phyloP scores from a whole-genome alignment of 2,329 filamentous ascomycete species.

The Sordariomycetes sp. region DNA sequence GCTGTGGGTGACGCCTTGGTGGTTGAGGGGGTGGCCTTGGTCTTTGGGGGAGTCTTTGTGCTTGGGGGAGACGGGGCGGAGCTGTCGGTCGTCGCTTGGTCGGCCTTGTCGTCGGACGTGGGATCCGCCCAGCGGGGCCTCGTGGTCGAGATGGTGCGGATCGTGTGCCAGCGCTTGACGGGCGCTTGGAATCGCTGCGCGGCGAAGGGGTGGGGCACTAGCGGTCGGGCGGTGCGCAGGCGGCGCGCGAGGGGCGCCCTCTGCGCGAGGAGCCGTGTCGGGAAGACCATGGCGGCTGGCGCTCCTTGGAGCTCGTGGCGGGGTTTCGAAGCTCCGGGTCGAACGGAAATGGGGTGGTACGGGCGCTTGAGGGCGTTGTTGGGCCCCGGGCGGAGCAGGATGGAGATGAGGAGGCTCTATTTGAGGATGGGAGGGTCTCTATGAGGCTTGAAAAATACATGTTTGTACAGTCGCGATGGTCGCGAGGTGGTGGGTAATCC shows the following conservation, averaged over 20 bases:
- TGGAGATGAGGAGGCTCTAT: background rate
- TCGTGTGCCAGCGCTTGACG: too few species aligned
- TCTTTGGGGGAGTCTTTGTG: too few species aligned
- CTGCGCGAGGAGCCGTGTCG: background rate
- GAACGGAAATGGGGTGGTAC: background rate
- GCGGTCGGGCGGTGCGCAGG: too few species aligned
- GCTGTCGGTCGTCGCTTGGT: too few species aligned
- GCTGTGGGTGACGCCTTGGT: too few species aligned
- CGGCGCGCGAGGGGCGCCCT: background rate
- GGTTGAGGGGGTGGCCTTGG: too few species aligned
- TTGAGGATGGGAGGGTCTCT: background rate
- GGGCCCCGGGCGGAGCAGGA: background rate
- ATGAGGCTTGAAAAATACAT: background rate
- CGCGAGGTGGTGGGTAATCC: background rate
- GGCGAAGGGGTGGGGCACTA: background rate
- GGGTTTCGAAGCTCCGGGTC: background rate
- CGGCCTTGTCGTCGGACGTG: background rate
- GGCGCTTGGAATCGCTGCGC: background rate
- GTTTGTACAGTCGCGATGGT: background rate
- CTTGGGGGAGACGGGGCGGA: too few species aligned
- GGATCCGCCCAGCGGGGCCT: background rate
- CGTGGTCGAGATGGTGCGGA: background rate
- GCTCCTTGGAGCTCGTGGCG: background rate
- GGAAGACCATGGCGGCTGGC: background rate
- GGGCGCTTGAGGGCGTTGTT: background rate